Base-by-base conservation (phyloP, 2,329 filamentous ascomycete genomes). In the Fusarium sp. region DNA sequence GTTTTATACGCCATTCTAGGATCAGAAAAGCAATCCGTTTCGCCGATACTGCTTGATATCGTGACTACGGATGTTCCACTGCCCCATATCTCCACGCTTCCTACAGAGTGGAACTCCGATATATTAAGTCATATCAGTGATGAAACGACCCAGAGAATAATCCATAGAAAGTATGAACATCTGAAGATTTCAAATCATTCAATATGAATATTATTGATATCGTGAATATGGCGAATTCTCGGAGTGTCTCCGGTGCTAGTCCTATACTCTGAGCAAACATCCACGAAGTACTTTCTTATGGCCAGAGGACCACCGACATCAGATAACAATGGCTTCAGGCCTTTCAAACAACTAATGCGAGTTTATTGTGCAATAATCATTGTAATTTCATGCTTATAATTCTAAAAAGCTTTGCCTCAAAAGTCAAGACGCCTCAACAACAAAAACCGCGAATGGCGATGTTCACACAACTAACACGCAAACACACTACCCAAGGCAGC, bases 231-330 rank as follows among this genome's bases (percentile, higher is more conserved):
- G 24, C 7, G 6, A 24, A 37, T 39, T 19, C 26, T 46, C 5
- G 35, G 24, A 65, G 46, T 63, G 41, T 47, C 39, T 44, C 46
- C 8, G n/a, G 10, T 30, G 22, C 39, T 30, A 19, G 10, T 28
- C 7, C 40, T 30, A 20, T 33, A 15, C 32, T 7, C 19, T 14
- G 3, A 30, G 20, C 19, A 4, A 24, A 17, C 19, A 43, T 30
- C 10, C 28, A 30, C 28, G 28, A 30, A 13, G 10, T 30, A 13
- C 28, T 30, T 13, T 30, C 4, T 30, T 30, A 30, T 30, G 10
- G 10, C 28, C 9, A 30, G 28, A 30, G 28, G 10, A 13, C 28
- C 28, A 30, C 28, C 10, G 28, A 30, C 9, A 13, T 30, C 28
- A 30, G 28, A 11, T 4, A 35, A 17, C 6, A 17, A 35, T 15